Percentiles rank a stretch among this genome's conserved stretches.
phyloP scores from a whole-genome alignment of 805 yeast species.

The Starmerella cellae region DNA sequence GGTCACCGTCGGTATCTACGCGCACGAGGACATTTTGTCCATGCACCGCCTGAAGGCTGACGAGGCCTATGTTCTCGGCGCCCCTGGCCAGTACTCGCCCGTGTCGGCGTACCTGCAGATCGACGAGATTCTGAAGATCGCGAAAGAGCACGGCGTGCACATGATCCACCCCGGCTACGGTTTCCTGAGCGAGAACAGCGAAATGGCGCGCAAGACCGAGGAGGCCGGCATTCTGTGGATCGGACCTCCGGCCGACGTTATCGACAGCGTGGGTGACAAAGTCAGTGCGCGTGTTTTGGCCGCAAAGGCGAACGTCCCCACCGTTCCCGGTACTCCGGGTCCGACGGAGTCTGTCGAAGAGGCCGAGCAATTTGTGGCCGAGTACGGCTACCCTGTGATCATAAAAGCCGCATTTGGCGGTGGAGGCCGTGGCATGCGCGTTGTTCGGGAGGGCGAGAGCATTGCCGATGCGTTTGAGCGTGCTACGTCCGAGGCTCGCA shows the following conservation, averaged over 20 bases:
- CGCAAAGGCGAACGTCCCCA: constrained; percentile 67
- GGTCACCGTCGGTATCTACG: constrained; percentile 94
- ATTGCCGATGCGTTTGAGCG: constrained; percentile 82
- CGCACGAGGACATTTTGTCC: constrained; percentile 87
- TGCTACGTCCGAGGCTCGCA: constrained; percentile 85
- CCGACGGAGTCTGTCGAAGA: constrained; percentile 74
- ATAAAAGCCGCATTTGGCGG: constrained; percentile 99
- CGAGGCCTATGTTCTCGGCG: constrained; percentile 85
- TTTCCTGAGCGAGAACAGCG: constrained; percentile 79
- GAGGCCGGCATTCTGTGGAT: constrained; percentile 90
- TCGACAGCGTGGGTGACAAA: constrained; percentile 93
- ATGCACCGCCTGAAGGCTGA: constrained; percentile 93
- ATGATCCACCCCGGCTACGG: constrained; percentile 94
- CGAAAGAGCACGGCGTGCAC: constrained; percentile 60
- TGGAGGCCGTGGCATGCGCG: constrained; percentile 99
- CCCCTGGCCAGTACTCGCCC: constrained; percentile 78
- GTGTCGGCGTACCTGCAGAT: constrained; percentile 92
- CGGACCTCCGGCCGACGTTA: constrained; percentile 79
- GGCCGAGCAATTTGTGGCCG: constrained; percentile 62
- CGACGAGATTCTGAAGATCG: constrained; percentile 84
- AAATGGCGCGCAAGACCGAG: constrained; percentile 82
- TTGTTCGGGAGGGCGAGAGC: constrained; percentile 91
- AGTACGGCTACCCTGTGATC: constrained; percentile 91
- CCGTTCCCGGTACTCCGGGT: constrained; percentile 96
- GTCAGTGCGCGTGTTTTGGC: constrained; percentile 89